These are phyloP conservation scores for Boletus vermiculosoides DNA, from an alignment of 768 basidiomycete genomes.

Conservation along the genomic window DNA sequence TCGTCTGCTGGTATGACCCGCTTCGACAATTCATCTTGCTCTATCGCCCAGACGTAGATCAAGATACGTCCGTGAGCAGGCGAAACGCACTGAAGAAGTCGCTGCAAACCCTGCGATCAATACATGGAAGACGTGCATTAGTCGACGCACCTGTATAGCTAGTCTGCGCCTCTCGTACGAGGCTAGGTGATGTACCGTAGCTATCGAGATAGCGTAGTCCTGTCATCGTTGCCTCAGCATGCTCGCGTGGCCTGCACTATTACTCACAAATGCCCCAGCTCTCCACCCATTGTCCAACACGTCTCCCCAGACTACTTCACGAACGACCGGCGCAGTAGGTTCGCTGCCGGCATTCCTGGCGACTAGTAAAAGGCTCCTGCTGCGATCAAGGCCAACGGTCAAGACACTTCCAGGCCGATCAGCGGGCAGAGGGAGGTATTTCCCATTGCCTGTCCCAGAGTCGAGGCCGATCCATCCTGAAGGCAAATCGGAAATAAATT, in stretches of 20 bases:
- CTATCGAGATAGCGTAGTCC: slow-evolving; percentile 97
- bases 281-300: slow-evolving; percentile 75
- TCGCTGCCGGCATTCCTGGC: slow-evolving; percentile 62
- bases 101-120: slow-evolving; percentile 36
- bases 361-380: slow-evolving; percentile 71
- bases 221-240: slow-evolving; percentile 32
- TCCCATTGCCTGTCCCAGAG: slow-evolving; percentile 96
- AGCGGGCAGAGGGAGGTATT: slow-evolving; percentile 80
- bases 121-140: not conserved
- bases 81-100: slow-evolving; percentile 63
- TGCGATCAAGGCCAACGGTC: slow-evolving; percentile 86
- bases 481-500: slow-evolving; percentile 69
- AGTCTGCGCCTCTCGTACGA: slow-evolving; percentile 68
- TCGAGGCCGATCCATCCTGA: slow-evolving; percentile 87
- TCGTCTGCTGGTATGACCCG: slow-evolving; percentile 50
- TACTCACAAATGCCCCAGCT: slow-evolving; percentile 72
- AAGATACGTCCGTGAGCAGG: slow-evolving; percentile 72
- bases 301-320: slow-evolving; percentile 83
- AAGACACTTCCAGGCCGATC: slow-evolving; percentile 60
- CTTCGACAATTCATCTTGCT: slow-evolving; percentile 86
- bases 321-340: slow-evolving; percentile 24
- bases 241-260: not conserved
- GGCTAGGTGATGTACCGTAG: slow-evolving; percentile 94
- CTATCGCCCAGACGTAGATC: slow-evolving; percentile 96
- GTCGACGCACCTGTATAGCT: slow-evolving; percentile 64